phyloP scores from a whole-genome alignment of 768 basidiomycete species.

The Tylopilus balloui region DNA sequence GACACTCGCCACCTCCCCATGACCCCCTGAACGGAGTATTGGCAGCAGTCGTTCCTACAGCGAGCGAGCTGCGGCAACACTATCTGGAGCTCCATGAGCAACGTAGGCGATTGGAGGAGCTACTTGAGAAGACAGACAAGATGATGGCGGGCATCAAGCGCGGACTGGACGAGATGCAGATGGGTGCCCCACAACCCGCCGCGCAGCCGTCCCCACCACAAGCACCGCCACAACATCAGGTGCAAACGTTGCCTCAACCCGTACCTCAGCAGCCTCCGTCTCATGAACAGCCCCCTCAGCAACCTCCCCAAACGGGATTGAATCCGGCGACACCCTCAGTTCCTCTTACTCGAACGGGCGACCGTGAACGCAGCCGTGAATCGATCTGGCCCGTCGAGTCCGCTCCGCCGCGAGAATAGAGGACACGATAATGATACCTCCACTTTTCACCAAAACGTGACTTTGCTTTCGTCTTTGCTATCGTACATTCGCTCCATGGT shows the following conservation, averaged over 20 bases:
- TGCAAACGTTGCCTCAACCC: constrained; percentile 23
- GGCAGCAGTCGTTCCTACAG: constrained; percentile 37
- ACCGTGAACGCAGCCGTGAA: constrained; percentile 30
- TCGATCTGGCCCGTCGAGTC: constrained; percentile 30
- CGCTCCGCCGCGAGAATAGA: constrained; percentile 26
- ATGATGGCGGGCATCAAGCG: constrained; percentile 69
- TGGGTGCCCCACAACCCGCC: constrained; percentile 32
- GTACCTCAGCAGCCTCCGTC: constrained; percentile 20
- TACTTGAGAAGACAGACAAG: constrained; percentile 70
- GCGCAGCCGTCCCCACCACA: constrained; percentile 19
- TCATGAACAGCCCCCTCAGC: constrained; percentile 28
- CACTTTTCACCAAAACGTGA: constrained; percentile 17
- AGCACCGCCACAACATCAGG: constrained; percentile 24
- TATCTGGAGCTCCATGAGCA: constrained; percentile 61
- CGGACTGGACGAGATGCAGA: constrained; percentile 68
- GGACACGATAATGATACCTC: constrained; percentile 13
- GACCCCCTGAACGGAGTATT: constrained; percentile 29
- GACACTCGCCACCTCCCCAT: constrained; percentile 34
- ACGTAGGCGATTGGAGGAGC: constrained; percentile 62
- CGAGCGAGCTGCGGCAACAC: constrained; percentile 66
- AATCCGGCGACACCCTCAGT: constrained; percentile 14
- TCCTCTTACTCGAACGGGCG: constrained; percentile 23
- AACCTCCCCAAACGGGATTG: constrained; percentile 15
- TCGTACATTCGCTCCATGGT: constrained; percentile 17
- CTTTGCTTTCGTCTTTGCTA: constrained; percentile 30